Base-by-base conservation (phyloP, 257 asterid genomes). In the Mitragyna speciosa region DNA sequence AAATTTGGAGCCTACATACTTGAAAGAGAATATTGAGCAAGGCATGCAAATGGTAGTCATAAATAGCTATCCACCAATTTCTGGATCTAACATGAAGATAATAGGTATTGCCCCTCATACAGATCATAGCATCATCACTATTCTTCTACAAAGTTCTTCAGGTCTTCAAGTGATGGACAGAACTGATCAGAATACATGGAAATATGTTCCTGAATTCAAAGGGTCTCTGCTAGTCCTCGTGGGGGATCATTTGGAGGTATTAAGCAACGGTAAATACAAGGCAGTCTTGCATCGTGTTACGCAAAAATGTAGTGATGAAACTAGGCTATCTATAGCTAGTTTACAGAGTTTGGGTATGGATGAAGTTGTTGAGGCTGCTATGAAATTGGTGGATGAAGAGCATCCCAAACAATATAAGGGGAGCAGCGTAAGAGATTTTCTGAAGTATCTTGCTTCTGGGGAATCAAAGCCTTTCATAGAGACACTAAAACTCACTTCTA, bases 81-180 rank as follows among this genome's bases (percentile, higher is more conserved):
- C 76, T 26, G 45, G 5, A 63, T 63, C 79, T 24, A 16, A 12
- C 41, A 22, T 12, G 63, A 45, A 43, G 12, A 63, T 43, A 63
- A 26, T 64, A 1, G 79, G 79, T 1, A 45, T n/a, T 31, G 26
- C 79, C 15, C 76, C 87, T 7, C 90, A 88, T 48, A 78, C 90
- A 6, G 88, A 85, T 78, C 89, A 85, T 71, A 75, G 76, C 78
- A 70, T 88, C 82, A 83, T 85, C 66, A 87, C 89, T 11, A 69
- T 83, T 66, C 76, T 88, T 24, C 41, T 86, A 15, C 86, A 86
- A 79, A 86, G 83, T 45, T 67, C 76, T 7, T 80, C 87, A 0
- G 89, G 91, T 17, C 86, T 88, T 19, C 78, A 86, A 31, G 64
- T 82, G n/a, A 16, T 76, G 76, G 79, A 82, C 30, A 20, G 6